Conservation (phyloP, 2,329 filamentous ascomycete species). For the Microsporum ferrugineum region DNA sequence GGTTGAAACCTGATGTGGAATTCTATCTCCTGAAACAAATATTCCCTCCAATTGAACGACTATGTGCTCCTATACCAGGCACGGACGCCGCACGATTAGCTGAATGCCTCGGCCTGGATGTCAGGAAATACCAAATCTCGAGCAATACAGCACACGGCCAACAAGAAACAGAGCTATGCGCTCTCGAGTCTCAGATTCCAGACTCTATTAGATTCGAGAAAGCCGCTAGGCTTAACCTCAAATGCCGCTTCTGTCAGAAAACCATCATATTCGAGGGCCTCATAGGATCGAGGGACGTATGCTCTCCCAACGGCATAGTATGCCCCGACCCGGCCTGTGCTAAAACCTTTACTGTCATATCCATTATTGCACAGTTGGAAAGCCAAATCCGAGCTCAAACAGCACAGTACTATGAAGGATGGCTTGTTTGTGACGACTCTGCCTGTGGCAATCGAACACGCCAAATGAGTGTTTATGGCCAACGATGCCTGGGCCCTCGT, state of each 20-base stretch:
- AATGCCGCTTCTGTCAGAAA: constrained; percentile 69
- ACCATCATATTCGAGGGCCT: constrained; percentile 68
- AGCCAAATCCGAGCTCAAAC: constrained; percentile 67
- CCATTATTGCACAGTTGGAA: constrained; percentile 77
- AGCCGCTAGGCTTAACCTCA: constrained; percentile 62
- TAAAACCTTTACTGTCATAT: constrained; percentile 54
- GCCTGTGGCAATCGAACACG: constrained; percentile 77
- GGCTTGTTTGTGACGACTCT: constrained; percentile 80
- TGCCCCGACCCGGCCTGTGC: constrained; percentile 57
- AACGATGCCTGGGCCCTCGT: constrained; percentile 75
- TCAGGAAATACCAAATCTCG: constrained; percentile 69
- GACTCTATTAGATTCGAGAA: constrained; percentile 82
- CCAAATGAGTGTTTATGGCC: constrained; percentile 86
- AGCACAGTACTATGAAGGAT: constrained; percentile 80
- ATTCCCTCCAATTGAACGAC: constrained; percentile 90
- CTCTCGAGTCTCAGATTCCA: constrained; percentile 86
- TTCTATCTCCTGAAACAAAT: constrained; percentile 99
- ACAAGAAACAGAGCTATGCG: constrained; percentile 62
- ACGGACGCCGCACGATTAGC: constrained; percentile 84
- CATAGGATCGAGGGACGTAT: constrained; percentile 42
- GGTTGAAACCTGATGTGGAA: constrained; percentile 78
- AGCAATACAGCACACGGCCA: constrained; percentile 44
- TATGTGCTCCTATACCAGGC: constrained; percentile 88
- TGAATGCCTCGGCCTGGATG: constrained; percentile 85
- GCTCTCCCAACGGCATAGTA: constrained; percentile 62